These are phyloP conservation scores for Umbelopsis isabellina DNA, from an alignment of 192 early-diverging fungal genomes.

Conservation along the genomic window DNA sequence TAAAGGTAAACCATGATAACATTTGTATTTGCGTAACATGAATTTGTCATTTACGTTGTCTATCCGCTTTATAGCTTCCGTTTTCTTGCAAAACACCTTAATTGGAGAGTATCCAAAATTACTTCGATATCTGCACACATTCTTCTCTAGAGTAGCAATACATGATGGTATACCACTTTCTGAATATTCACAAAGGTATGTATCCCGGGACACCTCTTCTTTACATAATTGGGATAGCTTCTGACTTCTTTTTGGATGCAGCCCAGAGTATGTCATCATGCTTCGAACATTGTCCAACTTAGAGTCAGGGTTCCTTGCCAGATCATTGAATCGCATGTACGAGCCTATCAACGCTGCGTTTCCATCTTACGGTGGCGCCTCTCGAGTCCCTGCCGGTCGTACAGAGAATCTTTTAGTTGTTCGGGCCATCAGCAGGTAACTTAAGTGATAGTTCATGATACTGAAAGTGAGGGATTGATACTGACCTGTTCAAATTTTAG, in stretches of 20 bases:
- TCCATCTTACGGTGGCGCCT: conserved; percentile 48
- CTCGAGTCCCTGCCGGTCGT: conserved; percentile 39
- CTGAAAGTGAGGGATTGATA: background rate
- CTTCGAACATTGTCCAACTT: conserved; percentile 38
- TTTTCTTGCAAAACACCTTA: conserved; percentile 56
- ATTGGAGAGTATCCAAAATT: conserved; percentile 57
- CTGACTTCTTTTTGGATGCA: background rate
- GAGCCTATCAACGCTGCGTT: conserved; percentile 67
- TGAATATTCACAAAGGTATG: conserved; percentile 58
- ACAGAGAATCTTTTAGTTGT: conserved; percentile 62
- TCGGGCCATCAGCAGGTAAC: conserved; percentile 59
- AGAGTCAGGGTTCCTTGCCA: conserved; percentile 52
- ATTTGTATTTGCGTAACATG: background rate
- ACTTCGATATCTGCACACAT: conserved; percentile 52
- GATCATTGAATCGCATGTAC: conserved; percentile 60
- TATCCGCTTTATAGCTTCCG: conserved; percentile 40
- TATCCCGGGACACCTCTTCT: background rate
- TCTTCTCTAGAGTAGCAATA: conserved; percentile 57
- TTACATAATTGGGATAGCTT: too few species aligned
- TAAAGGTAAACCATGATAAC: conserved; percentile 37
- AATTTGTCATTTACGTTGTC: too few species aligned
- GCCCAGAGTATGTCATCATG: conserved; percentile 47
- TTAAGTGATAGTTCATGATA: background rate
- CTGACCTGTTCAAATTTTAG: conserved; percentile 37
- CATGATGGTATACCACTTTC: conserved; percentile 41